Base-by-base conservation (phyloP, 129 eudicot species). In the Flaveria brownii region DNA sequence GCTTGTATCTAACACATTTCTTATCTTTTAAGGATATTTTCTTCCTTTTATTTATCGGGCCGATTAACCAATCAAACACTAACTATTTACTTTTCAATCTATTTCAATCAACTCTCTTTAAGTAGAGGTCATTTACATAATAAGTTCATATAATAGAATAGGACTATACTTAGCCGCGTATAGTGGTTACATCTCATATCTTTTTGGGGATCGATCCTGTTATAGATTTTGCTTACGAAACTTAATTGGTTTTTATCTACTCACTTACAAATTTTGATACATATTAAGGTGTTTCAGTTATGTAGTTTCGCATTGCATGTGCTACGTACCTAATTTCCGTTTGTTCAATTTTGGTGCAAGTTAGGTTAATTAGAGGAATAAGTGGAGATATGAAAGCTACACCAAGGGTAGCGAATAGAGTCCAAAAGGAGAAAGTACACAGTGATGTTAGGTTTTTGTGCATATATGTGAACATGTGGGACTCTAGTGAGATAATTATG, bases 391-490 rank as follows among this genome's bases (percentile, higher is more conserved):
- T 55, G 77, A 73, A 36, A 73, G 77, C 14, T 73, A 56, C 68
- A 55, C 43, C 42, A 54, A 73, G 66, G 77, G 77, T 73, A 18
- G 33, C 20, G 17, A 73, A 39, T 39, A 17, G 66, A 41, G 77
- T 33, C 33, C 77, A 73, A 39, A 73, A 39, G 14, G 66, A n/a
- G 67, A 52, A 52, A 52, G 41, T 5, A 57, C 1, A 51, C 12
- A 71, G 76, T 55, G 30, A 56, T 73, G 77, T 73, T 73, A 73
- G 77, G 77, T 73, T 56, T 39, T 1, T 73, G 18, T 73, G 77
- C 77, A 72, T 17, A 72, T 55, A 17, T 25, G 39, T 56, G 28
- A 61, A 36, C 51, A 36, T 73, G 77, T 72, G 77, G 77, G 68
- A 36, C 68, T 73, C 51, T 55, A 12, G 33, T 55, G 18, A 73